These are phyloP conservation scores for Arachnopeziza araneosa DNA, from an alignment of 2,329 filamentous ascomycete species.

Conservation along the genomic window DNA sequence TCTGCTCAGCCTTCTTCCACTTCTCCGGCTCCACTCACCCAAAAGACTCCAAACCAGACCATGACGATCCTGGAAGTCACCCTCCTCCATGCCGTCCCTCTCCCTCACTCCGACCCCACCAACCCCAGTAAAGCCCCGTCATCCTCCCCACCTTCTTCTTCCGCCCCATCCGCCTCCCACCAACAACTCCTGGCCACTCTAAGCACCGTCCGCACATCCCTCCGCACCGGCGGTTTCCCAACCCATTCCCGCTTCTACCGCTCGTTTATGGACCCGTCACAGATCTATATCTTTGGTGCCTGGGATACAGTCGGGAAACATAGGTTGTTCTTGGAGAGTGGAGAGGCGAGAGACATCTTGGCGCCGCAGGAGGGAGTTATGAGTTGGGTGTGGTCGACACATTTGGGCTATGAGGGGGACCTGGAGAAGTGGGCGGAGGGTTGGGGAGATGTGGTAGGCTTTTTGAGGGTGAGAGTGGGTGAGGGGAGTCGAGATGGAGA, in stretches of 20 bases:
- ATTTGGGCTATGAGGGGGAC: neutral
- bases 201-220: neutral
- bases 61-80: neutral
- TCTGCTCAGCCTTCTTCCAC: neutral
- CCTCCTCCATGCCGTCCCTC: neutral
- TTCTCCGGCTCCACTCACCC: neutral
- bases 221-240: neutral
- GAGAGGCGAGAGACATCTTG: neutral
- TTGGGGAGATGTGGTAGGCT: neutral
- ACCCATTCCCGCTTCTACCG: neutral
- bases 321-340: neutral
- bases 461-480: neutral
- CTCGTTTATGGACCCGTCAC: neutral
- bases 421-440: neutral
- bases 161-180: too few relatives aligned
- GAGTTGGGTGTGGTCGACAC: neutral
- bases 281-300: neutral
- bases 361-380: neutral
- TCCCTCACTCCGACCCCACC: too few relatives aligned
- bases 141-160: too few relatives aligned
- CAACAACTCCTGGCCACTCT: neutral
- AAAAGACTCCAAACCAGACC: neutral
- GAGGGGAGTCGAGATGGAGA: neutral
- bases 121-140: neutral
- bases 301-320: neutral